These are phyloP conservation scores for Kalmanozyma brasiliensis DNA, from an alignment of 1,284 basidiomycete species.

Conservation along the genomic window DNA sequence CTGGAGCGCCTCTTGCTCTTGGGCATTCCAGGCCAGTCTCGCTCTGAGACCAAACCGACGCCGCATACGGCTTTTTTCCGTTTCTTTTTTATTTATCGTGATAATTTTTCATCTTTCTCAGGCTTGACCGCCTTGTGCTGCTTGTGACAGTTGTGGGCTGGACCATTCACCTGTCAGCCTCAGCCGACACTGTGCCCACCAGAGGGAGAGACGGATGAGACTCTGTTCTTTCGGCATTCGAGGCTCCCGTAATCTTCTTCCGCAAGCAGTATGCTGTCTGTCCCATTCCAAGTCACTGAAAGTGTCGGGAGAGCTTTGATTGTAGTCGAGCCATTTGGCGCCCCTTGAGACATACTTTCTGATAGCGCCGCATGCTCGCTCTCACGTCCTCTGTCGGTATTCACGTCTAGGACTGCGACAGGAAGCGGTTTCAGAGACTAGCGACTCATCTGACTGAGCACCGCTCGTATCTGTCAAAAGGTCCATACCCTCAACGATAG, in stretches of 20 bases:
- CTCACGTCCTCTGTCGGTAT: too few species aligned
- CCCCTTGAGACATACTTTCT: not conserved
- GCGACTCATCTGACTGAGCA: not conserved
- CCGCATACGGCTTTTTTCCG: conserved; percentile 16
- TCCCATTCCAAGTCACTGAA: too few species aligned
- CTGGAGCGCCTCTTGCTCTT: not conserved
- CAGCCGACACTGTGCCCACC: too few species aligned
- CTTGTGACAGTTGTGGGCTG: not conserved
- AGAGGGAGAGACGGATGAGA: too few species aligned
- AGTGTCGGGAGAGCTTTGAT: too few species aligned
- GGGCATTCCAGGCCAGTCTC: not conserved
- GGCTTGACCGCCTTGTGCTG: not conserved
- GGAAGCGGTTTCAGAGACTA: too few species aligned
- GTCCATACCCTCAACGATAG: too few species aligned
- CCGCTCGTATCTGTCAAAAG: not conserved
- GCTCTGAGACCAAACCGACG: conserved; percentile 4
- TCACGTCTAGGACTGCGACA: too few species aligned
- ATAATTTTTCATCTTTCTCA: not conserved
- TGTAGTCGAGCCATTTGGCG: not conserved
- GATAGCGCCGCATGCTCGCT: conserved; percentile 6
- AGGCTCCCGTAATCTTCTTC: not conserved
- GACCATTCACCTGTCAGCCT: too few species aligned
- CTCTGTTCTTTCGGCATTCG: not conserved
- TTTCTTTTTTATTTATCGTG: not conserved
- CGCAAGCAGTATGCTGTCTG: too few species aligned